phyloP scores from a whole-genome alignment of 257 asterid species.

The Solanum clarkiae region DNA sequence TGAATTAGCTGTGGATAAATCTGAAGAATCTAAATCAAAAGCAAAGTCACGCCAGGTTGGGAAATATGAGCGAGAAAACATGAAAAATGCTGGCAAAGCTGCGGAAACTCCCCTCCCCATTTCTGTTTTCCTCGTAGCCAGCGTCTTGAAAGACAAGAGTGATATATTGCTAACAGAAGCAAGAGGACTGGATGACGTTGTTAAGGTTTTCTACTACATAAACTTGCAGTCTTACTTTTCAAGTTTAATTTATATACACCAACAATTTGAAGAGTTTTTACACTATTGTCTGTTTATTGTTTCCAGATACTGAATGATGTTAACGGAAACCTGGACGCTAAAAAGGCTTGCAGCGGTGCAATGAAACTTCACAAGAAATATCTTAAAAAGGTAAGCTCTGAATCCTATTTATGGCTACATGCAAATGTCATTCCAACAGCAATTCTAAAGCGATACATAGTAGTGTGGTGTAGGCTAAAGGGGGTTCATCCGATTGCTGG shows the following conservation, averaged over 20 bases:
- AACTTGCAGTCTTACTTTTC: background rate
- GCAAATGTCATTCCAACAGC: background rate
- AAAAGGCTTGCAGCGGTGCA: constrained; percentile 63
- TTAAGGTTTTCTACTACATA: constrained; percentile 36
- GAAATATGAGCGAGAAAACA: constrained; percentile 63
- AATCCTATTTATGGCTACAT: background rate
- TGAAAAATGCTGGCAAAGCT: constrained; percentile 38
- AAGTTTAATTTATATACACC: background rate
- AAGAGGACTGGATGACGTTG: constrained; percentile 82
- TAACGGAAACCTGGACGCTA: constrained; percentile 76
- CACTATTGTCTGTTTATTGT: background rate
- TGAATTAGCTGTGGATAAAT: constrained; percentile 26
- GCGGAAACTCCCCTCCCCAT: constrained; percentile 64
- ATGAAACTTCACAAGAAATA: constrained; percentile 86
- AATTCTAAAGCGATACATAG: background rate
- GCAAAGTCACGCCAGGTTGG: constrained; percentile 58
- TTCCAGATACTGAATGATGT: constrained; percentile 68
- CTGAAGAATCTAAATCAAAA: constrained; percentile 52
- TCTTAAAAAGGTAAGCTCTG: constrained; percentile 44
- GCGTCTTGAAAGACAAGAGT: constrained; percentile 78
- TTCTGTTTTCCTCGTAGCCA: constrained; percentile 83
- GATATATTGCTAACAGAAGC: constrained; percentile 69
- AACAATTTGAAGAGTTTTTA: background rate
- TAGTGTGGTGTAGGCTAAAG: background rate
- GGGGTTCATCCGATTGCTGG: background rate